A percentile compares a stretch with the other conserved stretches of the same genome.
These are phyloP conservation scores for Podaxis sp. DNA, from an alignment of 768 basidiomycete genomes.

Conservation along the genomic window DNA sequence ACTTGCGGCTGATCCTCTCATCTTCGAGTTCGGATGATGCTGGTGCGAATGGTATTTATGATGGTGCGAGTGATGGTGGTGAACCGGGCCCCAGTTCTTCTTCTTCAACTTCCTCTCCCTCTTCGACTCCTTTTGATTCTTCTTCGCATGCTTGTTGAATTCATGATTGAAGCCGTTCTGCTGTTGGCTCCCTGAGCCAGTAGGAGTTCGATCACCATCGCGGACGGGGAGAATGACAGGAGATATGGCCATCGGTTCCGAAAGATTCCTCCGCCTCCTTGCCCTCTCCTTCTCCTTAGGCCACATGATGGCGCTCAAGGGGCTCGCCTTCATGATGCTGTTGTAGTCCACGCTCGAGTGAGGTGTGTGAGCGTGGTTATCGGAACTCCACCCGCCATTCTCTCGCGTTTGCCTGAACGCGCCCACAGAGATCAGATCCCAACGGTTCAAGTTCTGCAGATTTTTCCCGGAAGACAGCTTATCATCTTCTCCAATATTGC, in stretches of 20 bases:
- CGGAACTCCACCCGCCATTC: conserved; percentile 34
- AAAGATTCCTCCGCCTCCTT: conserved; percentile 23
- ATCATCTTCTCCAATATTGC: conserved; percentile 24
- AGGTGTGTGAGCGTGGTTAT: conserved; percentile 24
- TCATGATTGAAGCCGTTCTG: conserved; percentile 22
- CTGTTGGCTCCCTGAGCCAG: conserved; percentile 25
- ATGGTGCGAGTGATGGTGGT: conserved; percentile 38
- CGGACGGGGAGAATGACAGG: conserved; percentile 51
- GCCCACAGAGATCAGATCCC: conserved; percentile 73
- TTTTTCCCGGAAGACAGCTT: conserved; percentile 35
- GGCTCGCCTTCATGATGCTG: conserved; percentile 53
- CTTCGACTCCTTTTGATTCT: conserved; percentile 62
- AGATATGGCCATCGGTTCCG: conserved; percentile 38
- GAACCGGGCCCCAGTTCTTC: conserved; percentile 46
- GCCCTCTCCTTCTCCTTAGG: conserved; percentile 32
- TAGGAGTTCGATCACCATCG: conserved; percentile 59
- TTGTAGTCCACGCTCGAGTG: conserved; percentile 39
- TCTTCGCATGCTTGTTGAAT: conserved; percentile 40
- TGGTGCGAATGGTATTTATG: conserved; percentile 42
- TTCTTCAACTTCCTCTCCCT: conserved; percentile 70
- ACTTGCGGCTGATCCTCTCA: conserved; percentile 50
- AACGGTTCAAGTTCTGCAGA: conserved; percentile 54
- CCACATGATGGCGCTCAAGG: conserved; percentile 58
- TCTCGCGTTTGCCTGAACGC: conserved; percentile 66
- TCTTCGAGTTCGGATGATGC: conserved; percentile 65